Base-by-base conservation (phyloP, 306 rosid species). In the Oemleria cerasiformis region DNA sequence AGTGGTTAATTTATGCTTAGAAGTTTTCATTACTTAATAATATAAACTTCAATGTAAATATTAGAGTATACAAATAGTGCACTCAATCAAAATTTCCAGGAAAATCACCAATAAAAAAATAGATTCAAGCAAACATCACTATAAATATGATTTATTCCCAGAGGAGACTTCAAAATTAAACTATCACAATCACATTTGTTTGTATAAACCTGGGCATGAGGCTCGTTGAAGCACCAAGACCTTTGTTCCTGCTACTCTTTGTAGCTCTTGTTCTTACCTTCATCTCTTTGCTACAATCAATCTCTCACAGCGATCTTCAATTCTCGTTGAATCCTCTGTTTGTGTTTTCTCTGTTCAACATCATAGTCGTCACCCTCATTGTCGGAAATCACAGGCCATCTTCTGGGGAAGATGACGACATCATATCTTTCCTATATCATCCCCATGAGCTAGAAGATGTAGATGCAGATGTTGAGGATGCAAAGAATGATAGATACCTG, bases 341-440 rank as follows among this genome's bases (percentile, higher is more conserved):
- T 20, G 75, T 67, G 72, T 83, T 78, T 72, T 70, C 70, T 44
- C 36, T 78, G 30, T 70, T 78, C 62, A 78, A 80, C 84, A 49
- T 74, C 58, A 51, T 83, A 63, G 30, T 83, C 21, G 2, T 76
- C 5, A 57, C 72, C 71, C 63, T 86, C 54, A 56, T 76, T 49
- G 41, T 70, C 62, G 70, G 56, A 62, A 71, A 43, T 21, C 68
- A 53, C 15, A 20, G 73, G 44, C 59, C 83, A 63, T 41, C 73
- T 78, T 42, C 73, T 0, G 65, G 13, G 21, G 77, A 73, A 67
- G 34, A 20, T 66, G 77, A 70, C 0, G 36, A 44, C 19, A 36
- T 13, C 49, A 38, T 42, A 15, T 54, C 79, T 23, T 62, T 17
- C 47, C 8, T 63, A 0, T 36, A 41, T 5, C n/a, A 64, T 75